Base-by-base conservation (phyloP, 2,329 filamentous ascomycete genomes). In the Ceratocystis smalleyi region DNA sequence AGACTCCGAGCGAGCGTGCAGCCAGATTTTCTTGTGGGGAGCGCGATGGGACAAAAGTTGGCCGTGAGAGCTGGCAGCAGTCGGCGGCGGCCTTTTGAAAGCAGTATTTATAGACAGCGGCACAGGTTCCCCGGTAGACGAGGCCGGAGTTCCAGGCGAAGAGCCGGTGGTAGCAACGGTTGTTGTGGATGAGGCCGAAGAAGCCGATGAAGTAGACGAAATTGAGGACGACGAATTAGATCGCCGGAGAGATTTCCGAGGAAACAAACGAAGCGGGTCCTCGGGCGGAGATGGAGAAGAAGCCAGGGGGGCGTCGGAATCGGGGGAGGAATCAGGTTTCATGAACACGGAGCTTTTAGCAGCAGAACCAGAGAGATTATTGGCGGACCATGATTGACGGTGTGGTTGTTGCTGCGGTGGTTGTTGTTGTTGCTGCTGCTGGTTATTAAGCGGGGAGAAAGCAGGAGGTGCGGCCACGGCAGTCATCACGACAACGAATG, bases 161-260 rank as follows among this genome's bases (percentile, higher is more conserved):
- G 81, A 78, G 61, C 81, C 78, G 71, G 82, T 78, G 65, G 83
- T 81, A 47, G 83, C 81, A 68, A 88, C 77, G 64, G 86, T 88
- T 1, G 86, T 83, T 10, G 76, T 78, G 5, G 83, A 85, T 17
- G 82, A 81, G 65, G 75, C 76, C 40, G 83, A 85, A 0, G 79
- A 77, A 65, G 75, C 76, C 35, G 83, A 85, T 1, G 79, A 77
- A 49, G 78, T 82, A 61, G 84, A 83, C 15, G 89, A 88, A 68
- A 95, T 80, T 57, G 91, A 96, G 3, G 91, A 95, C 66, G 90
- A 94, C 43, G 92, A 97, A 78, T 90, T 95, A 71, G 87, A 87
- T 73, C 92, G 85, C 74, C 92, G 89, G 67, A 90, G 81, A 72
- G 82, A 85, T 77, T 96, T 96, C 70, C 91, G 89, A 72, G 89